Evolutionary conservation across 2,329 filamentous ascomycete species (phyloP).

Genomic region (Penicillium sp.): DNA sequence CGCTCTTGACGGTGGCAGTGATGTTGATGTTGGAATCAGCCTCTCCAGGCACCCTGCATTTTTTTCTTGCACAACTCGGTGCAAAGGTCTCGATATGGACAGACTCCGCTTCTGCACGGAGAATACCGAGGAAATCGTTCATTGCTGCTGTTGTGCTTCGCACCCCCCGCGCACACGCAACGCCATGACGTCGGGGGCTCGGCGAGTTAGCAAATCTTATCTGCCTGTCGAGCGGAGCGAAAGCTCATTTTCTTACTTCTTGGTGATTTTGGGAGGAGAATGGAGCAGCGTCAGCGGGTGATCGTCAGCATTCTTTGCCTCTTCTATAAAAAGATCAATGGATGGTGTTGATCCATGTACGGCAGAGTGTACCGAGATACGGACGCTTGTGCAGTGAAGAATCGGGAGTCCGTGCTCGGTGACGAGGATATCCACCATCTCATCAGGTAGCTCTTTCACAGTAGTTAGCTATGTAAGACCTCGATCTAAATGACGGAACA

Average conservation of each 20-base stretch:
- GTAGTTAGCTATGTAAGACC: background rate
- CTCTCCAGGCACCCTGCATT: background rate
- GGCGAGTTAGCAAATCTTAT: background rate
- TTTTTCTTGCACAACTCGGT: background rate
- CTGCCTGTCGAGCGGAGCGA: background rate
- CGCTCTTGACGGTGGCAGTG: background rate
- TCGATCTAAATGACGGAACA: background rate
- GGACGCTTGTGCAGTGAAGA: background rate
- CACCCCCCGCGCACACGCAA: background rate
- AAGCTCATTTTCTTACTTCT: background rate
- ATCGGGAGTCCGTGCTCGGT: background rate
- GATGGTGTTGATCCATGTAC: background rate
- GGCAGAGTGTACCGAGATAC: background rate
- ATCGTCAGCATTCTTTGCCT: conserved; percentile 2
- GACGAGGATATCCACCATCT: background rate
- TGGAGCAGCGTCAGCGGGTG: conserved; percentile 1
- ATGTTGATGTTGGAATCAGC: background rate
- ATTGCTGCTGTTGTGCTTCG: background rate
- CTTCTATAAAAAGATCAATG: conserved; percentile 8
- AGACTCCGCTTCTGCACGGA: background rate
- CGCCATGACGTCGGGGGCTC: conserved; percentile 10
- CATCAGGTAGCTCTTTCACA: background rate
- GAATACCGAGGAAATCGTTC: background rate
- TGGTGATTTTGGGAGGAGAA: background rate
- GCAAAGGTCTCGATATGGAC: background rate